These are phyloP conservation scores for Monascus purpureus DNA, from an alignment of 495 filamentous ascomycete genomes.

Conservation along the genomic window DNA sequence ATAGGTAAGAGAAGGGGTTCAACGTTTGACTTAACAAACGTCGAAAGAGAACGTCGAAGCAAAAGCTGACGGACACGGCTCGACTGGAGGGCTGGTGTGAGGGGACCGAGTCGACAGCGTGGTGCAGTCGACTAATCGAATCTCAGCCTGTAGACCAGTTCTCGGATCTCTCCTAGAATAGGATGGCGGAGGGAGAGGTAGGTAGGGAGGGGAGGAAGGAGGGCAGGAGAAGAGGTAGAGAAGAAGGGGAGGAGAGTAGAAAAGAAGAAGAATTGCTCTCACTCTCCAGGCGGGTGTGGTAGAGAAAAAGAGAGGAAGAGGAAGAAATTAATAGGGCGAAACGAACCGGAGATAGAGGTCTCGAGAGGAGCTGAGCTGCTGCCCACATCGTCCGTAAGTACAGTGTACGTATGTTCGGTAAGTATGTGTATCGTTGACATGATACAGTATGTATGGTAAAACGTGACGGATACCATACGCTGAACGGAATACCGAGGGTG, in stretches of 20 bases:
- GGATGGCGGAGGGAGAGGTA: slow-evolving; percentile 38
- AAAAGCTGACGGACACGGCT: slow-evolving; percentile 31
- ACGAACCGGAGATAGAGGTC: slow-evolving; percentile 20
- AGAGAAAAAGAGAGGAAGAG: slow-evolving; percentile 25
- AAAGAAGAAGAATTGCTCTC: slow-evolving; percentile 26
- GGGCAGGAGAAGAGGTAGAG: slow-evolving; percentile 35
- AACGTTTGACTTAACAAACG: slow-evolving; percentile 39
- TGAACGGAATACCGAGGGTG: too few relatives aligned
- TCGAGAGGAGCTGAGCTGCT: slow-evolving; percentile 13
- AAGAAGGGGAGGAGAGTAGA: slow-evolving; percentile 44
- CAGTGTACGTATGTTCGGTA: background rate
- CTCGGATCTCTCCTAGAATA: slow-evolving; percentile 32
- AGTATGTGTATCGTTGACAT: background rate
- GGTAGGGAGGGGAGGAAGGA: slow-evolving; percentile 38
- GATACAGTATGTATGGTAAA: background rate
- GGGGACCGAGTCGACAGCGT: slow-evolving; percentile 20
- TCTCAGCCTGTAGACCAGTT: slow-evolving; percentile 13
- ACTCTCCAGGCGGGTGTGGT: slow-evolving; percentile 38
- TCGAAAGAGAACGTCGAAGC: slow-evolving; percentile 27
- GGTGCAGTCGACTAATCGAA: slow-evolving; percentile 10
- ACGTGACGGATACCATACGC: too few relatives aligned
- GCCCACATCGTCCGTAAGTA: slow-evolving; percentile 6
- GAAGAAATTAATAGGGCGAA: slow-evolving; percentile 12
- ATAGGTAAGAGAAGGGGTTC: slow-evolving; percentile 15
- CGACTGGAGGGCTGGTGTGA: slow-evolving; percentile 28